phyloP scores from a whole-genome alignment of 2,329 filamentous ascomycete genomes.

The Mollisiaceae sp. region DNA sequence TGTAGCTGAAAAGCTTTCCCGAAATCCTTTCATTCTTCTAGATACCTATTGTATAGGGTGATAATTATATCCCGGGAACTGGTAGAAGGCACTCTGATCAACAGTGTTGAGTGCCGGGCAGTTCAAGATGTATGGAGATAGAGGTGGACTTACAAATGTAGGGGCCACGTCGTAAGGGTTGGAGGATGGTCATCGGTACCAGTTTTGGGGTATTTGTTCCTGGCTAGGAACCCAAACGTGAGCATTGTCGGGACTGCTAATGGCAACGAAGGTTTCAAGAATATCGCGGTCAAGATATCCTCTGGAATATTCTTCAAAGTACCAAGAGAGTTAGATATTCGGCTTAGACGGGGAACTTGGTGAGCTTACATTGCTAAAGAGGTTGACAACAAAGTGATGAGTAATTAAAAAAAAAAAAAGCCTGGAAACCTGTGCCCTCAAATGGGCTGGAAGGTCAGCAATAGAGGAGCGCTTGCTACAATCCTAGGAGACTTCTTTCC shows the following conservation, averaged over 20 bases:
- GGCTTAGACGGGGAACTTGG: neutral
- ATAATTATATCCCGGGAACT: conserved; percentile 4
- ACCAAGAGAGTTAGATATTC: neutral
- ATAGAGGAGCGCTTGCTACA: too few species aligned
- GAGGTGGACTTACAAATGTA: neutral
- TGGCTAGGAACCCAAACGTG: conserved; percentile 21
- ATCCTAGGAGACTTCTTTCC: too few species aligned
- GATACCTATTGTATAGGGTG: neutral
- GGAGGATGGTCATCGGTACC: conserved; percentile 24
- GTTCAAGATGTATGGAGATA: neutral
- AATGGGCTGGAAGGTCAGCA: too few species aligned
- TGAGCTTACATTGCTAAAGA: neutral
- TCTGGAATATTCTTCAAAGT: conserved; percentile 22
- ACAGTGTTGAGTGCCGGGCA: neutral
- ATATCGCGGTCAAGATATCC: conserved; percentile 39
- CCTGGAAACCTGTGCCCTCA: too few species aligned
- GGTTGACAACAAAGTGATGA: conserved; percentile 3
- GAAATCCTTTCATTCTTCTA: too few species aligned
- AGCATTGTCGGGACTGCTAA: conserved; percentile 28
- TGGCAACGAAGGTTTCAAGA: conserved; percentile 38
- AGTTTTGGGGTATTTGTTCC: conserved; percentile 29
- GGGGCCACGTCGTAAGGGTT: neutral
- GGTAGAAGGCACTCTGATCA: neutral
- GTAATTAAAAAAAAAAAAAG: neutral
- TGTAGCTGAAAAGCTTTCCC: too few species aligned